Evolutionary conservation across 331 rosid genomes (phyloP).

Genomic region (Ulmus americana): DNA sequence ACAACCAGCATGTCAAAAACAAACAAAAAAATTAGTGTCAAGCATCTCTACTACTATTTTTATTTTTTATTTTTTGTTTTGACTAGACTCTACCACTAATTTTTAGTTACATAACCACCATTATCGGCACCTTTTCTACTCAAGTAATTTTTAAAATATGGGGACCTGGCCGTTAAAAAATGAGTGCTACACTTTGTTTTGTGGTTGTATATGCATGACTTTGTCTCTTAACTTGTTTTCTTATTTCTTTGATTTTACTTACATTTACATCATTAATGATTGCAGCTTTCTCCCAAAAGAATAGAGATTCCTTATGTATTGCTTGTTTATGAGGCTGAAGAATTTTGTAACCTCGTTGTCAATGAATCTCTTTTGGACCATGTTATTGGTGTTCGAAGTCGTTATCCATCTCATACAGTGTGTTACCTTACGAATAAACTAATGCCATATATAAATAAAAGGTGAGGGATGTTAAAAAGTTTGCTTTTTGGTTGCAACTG

Average conservation of each 20-base stretch:
- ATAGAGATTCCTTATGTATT: slow-evolving; percentile 60
- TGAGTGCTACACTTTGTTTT: too few relatives aligned
- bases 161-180: too few relatives aligned
- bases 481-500: not conserved
- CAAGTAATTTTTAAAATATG: too few relatives aligned
- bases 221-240: too few relatives aligned
- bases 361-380: slow-evolving; percentile 55
- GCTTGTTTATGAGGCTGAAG: slow-evolving; percentile 67
- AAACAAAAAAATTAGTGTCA: too few relatives aligned
- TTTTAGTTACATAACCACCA: too few relatives aligned
- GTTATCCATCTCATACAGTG: slow-evolving; percentile 67
- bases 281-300: slow-evolving; percentile 53
- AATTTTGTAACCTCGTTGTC: slow-evolving; percentile 55
- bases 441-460: slow-evolving; percentile 68
- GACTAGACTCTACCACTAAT: too few relatives aligned
- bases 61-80: too few relatives aligned
- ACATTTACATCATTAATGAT: slow-evolving; percentile 26
- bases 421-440: slow-evolving; percentile 78
- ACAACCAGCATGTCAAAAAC: too few relatives aligned
- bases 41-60: too few relatives aligned
- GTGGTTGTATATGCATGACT: too few relatives aligned
- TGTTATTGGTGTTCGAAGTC: slow-evolving; percentile 50
- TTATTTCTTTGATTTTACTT: slow-evolving; percentile 11
- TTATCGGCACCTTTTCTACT: too few relatives aligned
- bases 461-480: slow-evolving; percentile 35